Evolutionary conservation across 2,329 filamentous ascomycete genomes (phyloP).

Genomic region (Fusarium sublunatum): DNA sequence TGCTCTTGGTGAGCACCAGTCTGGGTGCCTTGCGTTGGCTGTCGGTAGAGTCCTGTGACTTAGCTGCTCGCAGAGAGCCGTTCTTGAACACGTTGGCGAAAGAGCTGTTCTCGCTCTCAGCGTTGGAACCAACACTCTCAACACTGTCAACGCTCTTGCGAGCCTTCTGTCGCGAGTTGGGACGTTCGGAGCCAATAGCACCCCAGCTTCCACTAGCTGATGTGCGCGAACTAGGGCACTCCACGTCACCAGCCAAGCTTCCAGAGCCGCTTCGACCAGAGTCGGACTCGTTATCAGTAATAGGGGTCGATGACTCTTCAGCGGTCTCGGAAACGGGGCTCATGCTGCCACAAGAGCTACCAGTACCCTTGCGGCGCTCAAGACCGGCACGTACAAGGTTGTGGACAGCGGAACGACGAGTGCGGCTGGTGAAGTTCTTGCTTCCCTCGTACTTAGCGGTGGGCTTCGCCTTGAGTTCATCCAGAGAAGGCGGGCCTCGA

Average conservation of each 20-base stretch:
- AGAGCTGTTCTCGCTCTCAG: conserved; percentile 66
- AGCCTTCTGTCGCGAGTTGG: conserved; percentile 75
- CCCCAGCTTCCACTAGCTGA: conserved; percentile 78
- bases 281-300: conserved; percentile 80
- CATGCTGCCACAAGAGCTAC: conserved; percentile 79
- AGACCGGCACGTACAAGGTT: conserved; percentile 91
- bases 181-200: conserved; percentile 88
- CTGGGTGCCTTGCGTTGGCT: conserved; percentile 84
- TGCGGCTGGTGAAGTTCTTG: conserved; percentile 95
- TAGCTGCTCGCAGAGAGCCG: conserved; percentile 61
- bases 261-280: conserved; percentile 79
- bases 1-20: conserved; percentile 80
- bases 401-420: conserved; percentile 90
- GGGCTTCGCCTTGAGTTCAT: conserved; percentile 89
- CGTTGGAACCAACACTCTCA: conserved; percentile 64
- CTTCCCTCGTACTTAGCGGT: conserved; percentile 94
- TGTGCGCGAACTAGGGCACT: conserved; percentile 78
- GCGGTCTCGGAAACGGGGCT: conserved; percentile 88
- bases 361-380: conserved; percentile 82
- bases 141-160: conserved; percentile 73
- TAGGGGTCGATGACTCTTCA: conserved; percentile 73
- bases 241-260: conserved; percentile 80
- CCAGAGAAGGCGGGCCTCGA: conserved; percentile 88
- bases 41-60: conserved; percentile 64
- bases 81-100: conserved; percentile 76